These are phyloP conservation scores for Aphanocladium album DNA, from an alignment of 2,329 filamentous ascomycete genomes.

Conservation along the genomic window DNA sequence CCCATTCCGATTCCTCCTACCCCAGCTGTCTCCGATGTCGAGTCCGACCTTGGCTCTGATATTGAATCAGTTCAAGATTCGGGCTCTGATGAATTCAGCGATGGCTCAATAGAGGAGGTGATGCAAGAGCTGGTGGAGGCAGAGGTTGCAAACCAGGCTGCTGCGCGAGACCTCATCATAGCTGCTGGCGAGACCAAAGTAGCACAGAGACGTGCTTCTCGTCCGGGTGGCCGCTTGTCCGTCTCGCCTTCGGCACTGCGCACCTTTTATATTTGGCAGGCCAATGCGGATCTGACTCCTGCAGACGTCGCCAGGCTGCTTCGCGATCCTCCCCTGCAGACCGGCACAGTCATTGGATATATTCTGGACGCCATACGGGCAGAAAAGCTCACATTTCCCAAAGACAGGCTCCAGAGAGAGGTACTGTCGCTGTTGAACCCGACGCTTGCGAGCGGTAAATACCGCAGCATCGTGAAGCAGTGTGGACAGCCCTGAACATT, in stretches of 20 bases:
- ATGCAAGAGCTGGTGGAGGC: constrained; percentile 2
- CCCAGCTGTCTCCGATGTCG: constrained; percentile 25
- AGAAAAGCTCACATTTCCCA: constrained; percentile 48
- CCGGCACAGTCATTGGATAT: constrained; percentile 51
- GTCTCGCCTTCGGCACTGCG: constrained; percentile 38
- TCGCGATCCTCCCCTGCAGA: constrained; percentile 55
- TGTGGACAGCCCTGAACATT: constrained; percentile 11
- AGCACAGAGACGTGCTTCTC: constrained; percentile 29
- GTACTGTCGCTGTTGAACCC: constrained; percentile 34
- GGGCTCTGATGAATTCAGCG: constrained; percentile 9
- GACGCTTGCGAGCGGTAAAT: constrained; percentile 18
- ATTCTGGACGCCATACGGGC: constrained; percentile 50
- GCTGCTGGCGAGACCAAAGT: constrained; percentile 37
- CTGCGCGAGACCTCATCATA: constrained; percentile 35
- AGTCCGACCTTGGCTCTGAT: constrained; percentile 22
- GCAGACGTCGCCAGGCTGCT: constrained; percentile 48
- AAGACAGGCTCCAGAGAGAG: constrained; percentile 38
- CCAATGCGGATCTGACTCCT: constrained; percentile 43
- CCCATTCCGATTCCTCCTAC: constrained; percentile 52
- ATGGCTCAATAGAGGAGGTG: not conserved
- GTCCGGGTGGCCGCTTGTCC: constrained; percentile 17
- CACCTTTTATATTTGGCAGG: constrained; percentile 61
- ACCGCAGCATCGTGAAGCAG: constrained; percentile 23
- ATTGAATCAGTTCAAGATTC: constrained; percentile 7
- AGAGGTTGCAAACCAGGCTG: not conserved